These are phyloP conservation scores for Cladophialophora bantiana DNA, from an alignment of 2,329 filamentous ascomycete genomes.

Conservation along the genomic window DNA sequence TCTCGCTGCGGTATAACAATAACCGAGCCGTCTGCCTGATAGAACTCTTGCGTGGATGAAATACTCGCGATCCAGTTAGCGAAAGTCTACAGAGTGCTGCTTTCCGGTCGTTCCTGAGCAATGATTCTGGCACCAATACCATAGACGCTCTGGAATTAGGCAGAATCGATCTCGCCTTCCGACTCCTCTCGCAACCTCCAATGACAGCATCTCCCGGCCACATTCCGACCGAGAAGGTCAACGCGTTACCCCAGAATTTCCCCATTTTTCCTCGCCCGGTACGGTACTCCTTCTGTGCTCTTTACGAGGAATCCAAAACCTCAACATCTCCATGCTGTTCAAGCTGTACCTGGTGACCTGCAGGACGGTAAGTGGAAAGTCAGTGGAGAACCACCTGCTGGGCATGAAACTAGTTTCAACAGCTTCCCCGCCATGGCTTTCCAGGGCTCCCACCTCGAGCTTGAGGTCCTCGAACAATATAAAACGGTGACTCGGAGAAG, in stretches of 20 bases:
- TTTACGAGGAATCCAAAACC: conserved; percentile 5
- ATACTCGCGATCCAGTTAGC: neutral
- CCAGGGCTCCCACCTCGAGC: neutral
- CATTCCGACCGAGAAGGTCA: conserved; percentile 11
- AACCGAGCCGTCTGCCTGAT: neutral
- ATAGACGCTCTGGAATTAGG: conserved; percentile 10
- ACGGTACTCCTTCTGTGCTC: neutral
- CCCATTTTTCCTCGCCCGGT: neutral
- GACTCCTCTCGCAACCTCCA: conserved; percentile 10
- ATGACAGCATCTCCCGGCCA: conserved; percentile 9
- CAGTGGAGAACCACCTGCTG: conserved; percentile 5
- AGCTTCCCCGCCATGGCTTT: conserved; percentile 10
- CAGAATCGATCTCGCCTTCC: conserved; percentile 6
- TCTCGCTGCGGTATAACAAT: neutral
- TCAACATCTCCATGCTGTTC: neutral
- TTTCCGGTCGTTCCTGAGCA: conserved; percentile 6
- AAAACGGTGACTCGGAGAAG: neutral
- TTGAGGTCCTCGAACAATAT: neutral
- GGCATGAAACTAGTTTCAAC: conserved; percentile 9
- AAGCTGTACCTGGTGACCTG: conserved; percentile 3
- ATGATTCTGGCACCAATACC: conserved; percentile 7
- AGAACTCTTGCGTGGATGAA: neutral
- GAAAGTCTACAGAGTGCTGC: conserved; percentile 5
- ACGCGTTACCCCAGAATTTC: conserved; percentile 21
- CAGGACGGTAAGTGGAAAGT: conserved; percentile 8